Base-by-base conservation (phyloP, 1,284 basidiomycete species). In the Pyrrhoderma noxium region DNA sequence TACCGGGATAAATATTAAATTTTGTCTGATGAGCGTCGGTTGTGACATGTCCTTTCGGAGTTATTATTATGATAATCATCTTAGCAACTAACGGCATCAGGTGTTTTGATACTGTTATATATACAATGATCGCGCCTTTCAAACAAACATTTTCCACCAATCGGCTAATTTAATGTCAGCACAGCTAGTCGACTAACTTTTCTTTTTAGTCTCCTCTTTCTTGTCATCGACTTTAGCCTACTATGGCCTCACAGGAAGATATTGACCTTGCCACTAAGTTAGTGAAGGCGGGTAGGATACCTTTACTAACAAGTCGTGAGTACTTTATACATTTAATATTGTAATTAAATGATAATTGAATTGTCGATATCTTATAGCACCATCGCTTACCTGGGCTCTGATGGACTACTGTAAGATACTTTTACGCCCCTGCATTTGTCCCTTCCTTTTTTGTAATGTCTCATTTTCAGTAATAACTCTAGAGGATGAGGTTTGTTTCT, bases 351-450 rank as follows among this genome's bases (percentile, higher is more conserved):
- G 8, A 9, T 44, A 9, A 14, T 44, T 44, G 19, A 8, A 7
- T 7, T 44, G 18, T 7, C 14, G 16, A 8, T 44, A 7, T 44
- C 4, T 7, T n/a, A 27, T 4, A 51, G 49, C 49, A 27, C 43
- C 49, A 3, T 22, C 49, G 14, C 42, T 51, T 8, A 45, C 49
- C 1, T 51, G 49, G 49, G 49, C 44, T 31, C 21, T 51, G 18
- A 27, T 37, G 13, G 42, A 51, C 37, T 45, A 44, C 49, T 44
- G 49, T 51, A 37, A 31, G 48, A 41, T n/a, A n/a, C 5, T 8
- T 16, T 46, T 31, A 5, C 16, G n/a, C 19, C 45, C 9, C 18
- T 31, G 14, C n/a, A n/a, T 9, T 25, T 11, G 16, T 31, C 23
- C 18, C 13, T 31, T 35, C 25, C 18, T n/a, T 7, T 35, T n/a